Percentiles rank a stretch among this genome's conserved stretches.
These are phyloP conservation scores for Saccharum officinarum DNA, from an alignment of 176 grass and related monocot species.

Conservation along the genomic window DNA sequence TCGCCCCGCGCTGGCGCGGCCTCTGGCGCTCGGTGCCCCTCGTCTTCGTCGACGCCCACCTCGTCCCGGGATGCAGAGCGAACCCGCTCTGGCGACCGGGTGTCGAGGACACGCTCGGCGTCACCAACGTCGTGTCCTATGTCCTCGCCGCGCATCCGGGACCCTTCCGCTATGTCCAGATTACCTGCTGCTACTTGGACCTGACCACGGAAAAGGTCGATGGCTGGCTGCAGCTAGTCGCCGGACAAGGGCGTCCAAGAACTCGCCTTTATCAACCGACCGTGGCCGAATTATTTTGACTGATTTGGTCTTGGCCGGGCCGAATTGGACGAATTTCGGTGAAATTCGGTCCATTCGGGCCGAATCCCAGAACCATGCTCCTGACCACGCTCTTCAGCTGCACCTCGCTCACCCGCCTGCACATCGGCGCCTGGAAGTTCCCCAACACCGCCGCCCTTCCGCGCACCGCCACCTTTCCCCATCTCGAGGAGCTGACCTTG, in stretches of 20 bases:
- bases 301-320: too few species aligned
- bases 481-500: constrained; percentile 7
- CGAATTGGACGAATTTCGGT: too few species aligned
- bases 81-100: neutral
- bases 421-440: constrained; percentile 3
- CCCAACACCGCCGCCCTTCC: neutral
- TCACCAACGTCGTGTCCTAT: neutral
- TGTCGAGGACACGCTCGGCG: neutral
- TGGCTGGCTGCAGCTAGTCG: neutral
- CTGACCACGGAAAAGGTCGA: neutral
- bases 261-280: neutral
- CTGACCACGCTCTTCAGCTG: neutral
- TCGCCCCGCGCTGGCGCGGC: neutral
- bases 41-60: neutral
- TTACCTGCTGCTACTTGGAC: neutral
- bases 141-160: neutral
- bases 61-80: neutral
- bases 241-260: neutral
- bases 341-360: too few species aligned
- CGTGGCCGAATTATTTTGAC: too few species aligned
- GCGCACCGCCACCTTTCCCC: neutral
- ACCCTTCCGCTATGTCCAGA: neutral
- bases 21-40: neutral
- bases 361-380: too few species aligned
- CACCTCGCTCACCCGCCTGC: neutral